Evolutionary conservation across 148 eudicot genomes (phyloP).

Genomic region (Cornus suecica): DNA sequence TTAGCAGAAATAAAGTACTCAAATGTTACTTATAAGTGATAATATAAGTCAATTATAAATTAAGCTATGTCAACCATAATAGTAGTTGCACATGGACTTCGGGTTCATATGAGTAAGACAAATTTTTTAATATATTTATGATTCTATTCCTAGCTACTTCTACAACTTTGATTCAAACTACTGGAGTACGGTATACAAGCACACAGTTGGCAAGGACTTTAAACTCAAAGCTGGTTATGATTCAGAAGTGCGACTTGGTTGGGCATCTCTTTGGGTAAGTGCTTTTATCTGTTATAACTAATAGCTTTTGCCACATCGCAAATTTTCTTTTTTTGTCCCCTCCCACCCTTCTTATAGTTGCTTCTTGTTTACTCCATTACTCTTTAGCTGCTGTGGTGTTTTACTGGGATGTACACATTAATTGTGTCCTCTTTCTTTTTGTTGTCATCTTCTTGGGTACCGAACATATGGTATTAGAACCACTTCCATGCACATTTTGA

Average conservation of each 20-base stretch:
- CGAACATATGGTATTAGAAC: background rate
- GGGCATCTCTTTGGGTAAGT: slow-evolving; percentile 98
- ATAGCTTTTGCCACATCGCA: background rate
- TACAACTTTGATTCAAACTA: slow-evolving; percentile 77
- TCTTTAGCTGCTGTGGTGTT: background rate
- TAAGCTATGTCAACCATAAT: background rate
- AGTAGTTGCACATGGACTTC: background rate
- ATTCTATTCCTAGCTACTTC: slow-evolving; percentile 60
- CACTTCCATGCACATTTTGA: background rate
- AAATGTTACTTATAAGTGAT: too few species aligned
- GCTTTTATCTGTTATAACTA: slow-evolving; percentile 1
- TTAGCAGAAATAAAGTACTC: too few species aligned
- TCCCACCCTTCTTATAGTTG: background rate
- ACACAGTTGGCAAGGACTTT: slow-evolving; percentile 82
- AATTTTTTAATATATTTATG: background rate
- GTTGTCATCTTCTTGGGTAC: background rate
- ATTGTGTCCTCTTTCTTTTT: background rate
- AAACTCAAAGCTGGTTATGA: slow-evolving; percentile 97
- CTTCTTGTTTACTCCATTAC: background rate
- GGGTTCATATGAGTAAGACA: background rate
- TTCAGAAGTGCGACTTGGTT: slow-evolving; percentile 78
- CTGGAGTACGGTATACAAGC: slow-evolving; percentile 93
- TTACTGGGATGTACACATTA: background rate
- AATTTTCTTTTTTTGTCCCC: background rate
- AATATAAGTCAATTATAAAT: background rate